These are phyloP conservation scores for Trebouxiophyceae sp. DNA, from an alignment of 163 green algal genomes.

Conservation along the genomic window DNA sequence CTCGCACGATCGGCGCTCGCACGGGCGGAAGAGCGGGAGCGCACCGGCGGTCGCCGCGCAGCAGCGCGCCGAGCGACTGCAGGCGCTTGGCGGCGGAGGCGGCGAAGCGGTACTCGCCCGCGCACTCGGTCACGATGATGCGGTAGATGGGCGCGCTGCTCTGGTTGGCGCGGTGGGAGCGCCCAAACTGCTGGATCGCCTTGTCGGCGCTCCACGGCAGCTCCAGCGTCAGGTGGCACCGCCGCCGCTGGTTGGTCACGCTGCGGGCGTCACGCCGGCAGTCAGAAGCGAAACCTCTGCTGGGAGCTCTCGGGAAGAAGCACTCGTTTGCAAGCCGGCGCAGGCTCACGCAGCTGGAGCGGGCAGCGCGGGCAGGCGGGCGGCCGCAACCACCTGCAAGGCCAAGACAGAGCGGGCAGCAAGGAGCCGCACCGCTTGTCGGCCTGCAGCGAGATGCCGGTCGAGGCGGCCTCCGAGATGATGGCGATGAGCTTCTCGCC, in stretches of 20 bases:
- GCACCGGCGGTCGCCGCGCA: slow-evolving; percentile 19
- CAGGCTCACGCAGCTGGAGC: too few species aligned
- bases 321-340: background rate
- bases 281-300: too few species aligned
- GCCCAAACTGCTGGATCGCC: slow-evolving; percentile 62
- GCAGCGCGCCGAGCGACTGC: slow-evolving; percentile 41
- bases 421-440: slow-evolving; percentile 18
- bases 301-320: too few species aligned
- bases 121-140: slow-evolving; percentile 19
- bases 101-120: slow-evolving; percentile 45
- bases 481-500: slow-evolving; percentile 46
- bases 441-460: slow-evolving; percentile 31
- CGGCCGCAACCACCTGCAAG: background rate
- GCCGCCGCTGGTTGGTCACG: slow-evolving; percentile 35
- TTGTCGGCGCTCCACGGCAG: slow-evolving; percentile 59
- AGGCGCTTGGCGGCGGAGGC: slow-evolving; percentile 39
- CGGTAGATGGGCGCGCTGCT: slow-evolving; percentile 23
- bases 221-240: slow-evolving; percentile 48
- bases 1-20: too few species aligned
- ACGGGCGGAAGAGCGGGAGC: background rate
- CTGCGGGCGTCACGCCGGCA: slow-evolving; percentile 8
- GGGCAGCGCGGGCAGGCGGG: too few species aligned
- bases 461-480: slow-evolving; percentile 32
- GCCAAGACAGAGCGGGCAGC: background rate
- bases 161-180: slow-evolving; percentile 49